Conservation (phyloP, 1,139 yeast genomes). For the Suhomyces ambrosiae region DNA sequence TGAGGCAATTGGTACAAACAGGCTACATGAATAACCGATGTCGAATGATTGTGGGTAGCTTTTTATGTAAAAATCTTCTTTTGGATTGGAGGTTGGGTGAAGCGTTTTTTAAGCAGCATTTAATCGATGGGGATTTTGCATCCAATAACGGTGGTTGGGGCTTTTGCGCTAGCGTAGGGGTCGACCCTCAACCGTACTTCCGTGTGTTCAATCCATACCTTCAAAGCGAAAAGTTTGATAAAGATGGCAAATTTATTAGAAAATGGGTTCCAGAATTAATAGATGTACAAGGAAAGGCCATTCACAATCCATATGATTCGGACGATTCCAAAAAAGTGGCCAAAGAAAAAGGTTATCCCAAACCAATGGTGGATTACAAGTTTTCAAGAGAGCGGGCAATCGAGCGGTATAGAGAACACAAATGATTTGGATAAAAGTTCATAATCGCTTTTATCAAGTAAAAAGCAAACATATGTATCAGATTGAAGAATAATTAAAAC, state of each 20-base stretch:
- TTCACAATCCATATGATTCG: conserved; percentile 42
- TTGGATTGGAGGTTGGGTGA: conserved; percentile 62
- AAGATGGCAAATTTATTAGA: conserved; percentile 46
- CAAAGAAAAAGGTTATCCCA: conserved; percentile 38
- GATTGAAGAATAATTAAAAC: too few species aligned
- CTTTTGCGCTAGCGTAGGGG: conserved; percentile 52
- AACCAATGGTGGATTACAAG: conserved; percentile 44
- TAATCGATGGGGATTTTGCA: conserved; percentile 55
- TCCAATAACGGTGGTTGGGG: conserved; percentile 65
- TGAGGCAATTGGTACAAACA: conserved; percentile 52
- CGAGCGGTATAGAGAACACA: conserved; percentile 38
- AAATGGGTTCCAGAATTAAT: conserved; percentile 54
- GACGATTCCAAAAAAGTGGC: conserved; percentile 17
- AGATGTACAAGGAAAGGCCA: conserved; percentile 28
- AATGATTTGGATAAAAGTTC: conserved; percentile 14
- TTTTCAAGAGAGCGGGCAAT: conserved; percentile 40
- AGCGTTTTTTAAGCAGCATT: conserved; percentile 47
- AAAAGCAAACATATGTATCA: too few species aligned
- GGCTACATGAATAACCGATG: conserved; percentile 57
- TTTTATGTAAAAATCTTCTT: conserved; percentile 51
- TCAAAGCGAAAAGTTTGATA: conserved; percentile 53
- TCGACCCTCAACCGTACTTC: conserved; percentile 59
- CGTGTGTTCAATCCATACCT: conserved; percentile 55
- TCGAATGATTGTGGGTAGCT: conserved; percentile 56
- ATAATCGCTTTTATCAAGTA: too few species aligned